These are phyloP conservation scores for Pyrenophora teres DNA, from an alignment of 2,329 filamentous ascomycete species.

Conservation along the genomic window DNA sequence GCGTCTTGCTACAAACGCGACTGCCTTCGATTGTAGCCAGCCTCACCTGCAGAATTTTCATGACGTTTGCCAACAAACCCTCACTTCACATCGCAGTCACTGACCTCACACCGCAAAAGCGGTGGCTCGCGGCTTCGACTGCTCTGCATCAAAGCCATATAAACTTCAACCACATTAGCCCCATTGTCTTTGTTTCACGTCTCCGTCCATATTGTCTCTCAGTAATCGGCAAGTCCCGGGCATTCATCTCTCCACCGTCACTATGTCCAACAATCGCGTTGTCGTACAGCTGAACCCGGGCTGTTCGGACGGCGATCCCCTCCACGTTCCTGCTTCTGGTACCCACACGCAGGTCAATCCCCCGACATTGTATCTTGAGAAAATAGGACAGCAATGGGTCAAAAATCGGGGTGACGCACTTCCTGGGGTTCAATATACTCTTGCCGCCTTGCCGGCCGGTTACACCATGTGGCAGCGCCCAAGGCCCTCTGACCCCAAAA, in stretches of 20 bases:
- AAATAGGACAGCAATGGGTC: slow-evolving; percentile 57
- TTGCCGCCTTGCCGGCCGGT: slow-evolving; percentile 60
- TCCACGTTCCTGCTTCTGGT: slow-evolving; percentile 28
- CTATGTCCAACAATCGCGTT: slow-evolving; percentile 13
- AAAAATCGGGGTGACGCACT: slow-evolving; percentile 46
- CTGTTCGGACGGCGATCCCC: slow-evolving; percentile 44
- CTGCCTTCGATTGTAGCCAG: slow-evolving; percentile 4
- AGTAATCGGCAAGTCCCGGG: no score
- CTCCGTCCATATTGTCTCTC: no score
- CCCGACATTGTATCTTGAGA: slow-evolving; percentile 52
- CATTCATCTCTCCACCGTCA: not conserved
- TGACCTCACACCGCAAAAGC: not conserved
- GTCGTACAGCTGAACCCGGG: slow-evolving; percentile 30
- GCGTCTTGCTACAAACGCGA: slow-evolving; percentile 8
- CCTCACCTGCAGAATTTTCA: not conserved
- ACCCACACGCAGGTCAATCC: slow-evolving; percentile 47
- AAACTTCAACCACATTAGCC: not conserved
- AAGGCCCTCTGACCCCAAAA: slow-evolving; percentile 45
- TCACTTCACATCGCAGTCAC: not conserved
- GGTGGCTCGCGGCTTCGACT: no score
- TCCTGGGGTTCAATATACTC: slow-evolving; percentile 51
- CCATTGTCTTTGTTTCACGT: not conserved
- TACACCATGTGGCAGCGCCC: slow-evolving; percentile 59
- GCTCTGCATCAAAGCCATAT: no score
- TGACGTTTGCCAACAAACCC: slow-evolving; percentile 1